A percentile compares a stretch with the other conserved stretches of the same genome.
These are phyloP conservation scores for Moesziomyces aphidis DNA, from an alignment of 1,284 basidiomycete species.

Conservation along the genomic window DNA sequence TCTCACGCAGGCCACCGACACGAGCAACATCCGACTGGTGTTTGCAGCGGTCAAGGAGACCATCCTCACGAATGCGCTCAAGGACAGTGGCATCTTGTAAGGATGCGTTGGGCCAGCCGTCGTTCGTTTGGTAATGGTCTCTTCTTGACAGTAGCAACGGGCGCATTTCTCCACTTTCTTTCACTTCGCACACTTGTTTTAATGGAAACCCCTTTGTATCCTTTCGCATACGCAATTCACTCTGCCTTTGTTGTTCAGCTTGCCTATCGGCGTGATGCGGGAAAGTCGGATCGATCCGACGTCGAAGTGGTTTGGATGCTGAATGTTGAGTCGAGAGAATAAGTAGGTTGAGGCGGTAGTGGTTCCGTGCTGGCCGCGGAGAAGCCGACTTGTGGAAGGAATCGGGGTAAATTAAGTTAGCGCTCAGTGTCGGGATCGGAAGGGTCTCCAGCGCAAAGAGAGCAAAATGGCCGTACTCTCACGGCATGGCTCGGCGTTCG, in stretches of 20 bases:
- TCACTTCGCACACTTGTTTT: slow-evolving; percentile 35
- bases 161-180: slow-evolving; percentile 3
- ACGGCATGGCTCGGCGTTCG: too few relatives aligned
- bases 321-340: too few relatives aligned
- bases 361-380: too few relatives aligned
- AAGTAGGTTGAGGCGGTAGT: too few relatives aligned
- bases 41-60: slow-evolving; percentile 95
- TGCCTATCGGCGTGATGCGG: background rate
- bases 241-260: background rate
- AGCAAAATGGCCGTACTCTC: too few relatives aligned
- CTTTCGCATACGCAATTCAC: slow-evolving; percentile 15
- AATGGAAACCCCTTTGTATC: slow-evolving; percentile 25
- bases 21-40: slow-evolving; percentile 81
- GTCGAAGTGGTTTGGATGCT: too few relatives aligned
- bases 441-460: too few relatives aligned
- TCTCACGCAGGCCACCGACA: slow-evolving; percentile 75
- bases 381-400: too few relatives aligned
- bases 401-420: too few relatives aligned
- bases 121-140: background rate
- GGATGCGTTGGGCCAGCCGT: background rate
- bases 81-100: slow-evolving; percentile 53
- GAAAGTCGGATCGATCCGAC: background rate
- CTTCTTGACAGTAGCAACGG: background rate
- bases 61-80: slow-evolving; percentile 54
- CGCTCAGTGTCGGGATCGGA: too few relatives aligned